A percentile compares a stretch with the other conserved stretches of the same genome.
Conservation (phyloP, 2,329 filamentous ascomycete species). For the Emericellopsis atlantica region DNA sequence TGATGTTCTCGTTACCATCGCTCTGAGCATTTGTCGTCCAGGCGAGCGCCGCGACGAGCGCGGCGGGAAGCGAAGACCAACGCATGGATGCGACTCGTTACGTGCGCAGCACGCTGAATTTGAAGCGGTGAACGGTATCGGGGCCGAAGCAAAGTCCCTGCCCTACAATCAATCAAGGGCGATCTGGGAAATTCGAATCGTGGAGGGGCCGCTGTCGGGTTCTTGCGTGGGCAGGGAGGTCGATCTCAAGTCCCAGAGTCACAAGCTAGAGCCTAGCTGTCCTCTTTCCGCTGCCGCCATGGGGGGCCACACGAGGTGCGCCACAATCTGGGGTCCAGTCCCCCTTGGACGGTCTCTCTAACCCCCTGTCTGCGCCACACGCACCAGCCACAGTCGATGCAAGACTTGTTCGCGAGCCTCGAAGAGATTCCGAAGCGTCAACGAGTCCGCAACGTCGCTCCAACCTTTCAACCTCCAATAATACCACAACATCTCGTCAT, state of each 20-base stretch:
- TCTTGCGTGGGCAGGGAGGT: background rate
- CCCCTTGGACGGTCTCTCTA: background rate
- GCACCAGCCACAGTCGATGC: conserved; percentile 2
- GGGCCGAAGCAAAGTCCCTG: too few species aligned
- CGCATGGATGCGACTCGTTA: conserved; percentile 23
- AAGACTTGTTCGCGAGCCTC: conserved; percentile 2
- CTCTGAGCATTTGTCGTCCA: conserved; percentile 36
- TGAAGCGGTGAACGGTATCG: too few species aligned
- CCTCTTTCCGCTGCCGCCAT: background rate
- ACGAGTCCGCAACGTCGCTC: background rate
- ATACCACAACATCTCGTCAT: conserved; percentile 7
- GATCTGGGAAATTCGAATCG: too few species aligned
- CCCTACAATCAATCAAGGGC: too few species aligned
- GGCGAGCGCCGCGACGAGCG: conserved; percentile 35
- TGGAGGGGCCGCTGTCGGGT: too few species aligned
- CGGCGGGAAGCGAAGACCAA: conserved; percentile 31
- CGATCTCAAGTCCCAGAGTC: background rate
- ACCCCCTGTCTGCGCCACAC: background rate
- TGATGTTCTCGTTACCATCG: conserved; percentile 32
- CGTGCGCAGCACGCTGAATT: too few species aligned
- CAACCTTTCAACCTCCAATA: background rate
- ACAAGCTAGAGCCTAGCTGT: conserved; percentile 2
- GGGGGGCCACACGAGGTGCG: background rate
- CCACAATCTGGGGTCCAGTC: background rate
- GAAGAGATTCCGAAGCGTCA: background rate